These are phyloP conservation scores for Endoconidiophora laricicola DNA, from an alignment of 2,329 filamentous ascomycete genomes.

Conservation along the genomic window DNA sequence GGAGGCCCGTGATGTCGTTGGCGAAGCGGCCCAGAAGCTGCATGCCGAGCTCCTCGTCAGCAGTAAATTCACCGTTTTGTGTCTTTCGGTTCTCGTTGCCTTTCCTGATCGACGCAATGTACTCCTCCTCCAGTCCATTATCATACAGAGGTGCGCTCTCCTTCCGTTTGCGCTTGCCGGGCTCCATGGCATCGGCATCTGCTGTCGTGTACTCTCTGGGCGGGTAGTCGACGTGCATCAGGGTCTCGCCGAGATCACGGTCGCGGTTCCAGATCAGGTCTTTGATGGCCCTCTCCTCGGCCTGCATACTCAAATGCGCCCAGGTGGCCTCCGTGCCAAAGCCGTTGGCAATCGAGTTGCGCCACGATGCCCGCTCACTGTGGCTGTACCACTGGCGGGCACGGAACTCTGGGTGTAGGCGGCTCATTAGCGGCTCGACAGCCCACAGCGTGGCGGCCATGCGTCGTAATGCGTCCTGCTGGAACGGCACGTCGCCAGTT, in stretches of 20 bases:
- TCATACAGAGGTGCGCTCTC: no score
- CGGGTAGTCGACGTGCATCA: conserved; percentile 2
- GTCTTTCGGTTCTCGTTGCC: no score
- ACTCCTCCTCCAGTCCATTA: no score
- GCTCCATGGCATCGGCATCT: no score
- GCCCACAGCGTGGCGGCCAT: conserved; percentile 22
- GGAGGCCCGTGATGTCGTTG: conserved; percentile 2
- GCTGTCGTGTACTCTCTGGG: no score
- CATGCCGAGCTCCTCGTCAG: no score
- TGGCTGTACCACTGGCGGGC: conserved; percentile 11
- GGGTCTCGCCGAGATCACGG: conserved; percentile 16
- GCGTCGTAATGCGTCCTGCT: conserved; percentile 18
- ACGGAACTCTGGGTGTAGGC: conserved; percentile 22
- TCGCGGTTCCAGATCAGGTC: conserved; percentile 15
- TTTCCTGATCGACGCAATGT: no score
- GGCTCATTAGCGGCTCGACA: conserved; percentile 21
- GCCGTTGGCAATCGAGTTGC: neutral
- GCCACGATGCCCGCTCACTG: neutral
- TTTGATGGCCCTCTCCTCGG: neutral
- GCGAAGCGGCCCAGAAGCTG: neutral
- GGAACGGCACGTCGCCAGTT: conserved; percentile 19
- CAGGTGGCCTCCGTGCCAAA: neutral
- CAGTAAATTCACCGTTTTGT: no score
- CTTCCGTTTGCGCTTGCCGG: no score
- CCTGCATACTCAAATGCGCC: neutral